Conservation (phyloP, 1,284 basidiomycete species). For the Papiliotrema nemorosa region DNA sequence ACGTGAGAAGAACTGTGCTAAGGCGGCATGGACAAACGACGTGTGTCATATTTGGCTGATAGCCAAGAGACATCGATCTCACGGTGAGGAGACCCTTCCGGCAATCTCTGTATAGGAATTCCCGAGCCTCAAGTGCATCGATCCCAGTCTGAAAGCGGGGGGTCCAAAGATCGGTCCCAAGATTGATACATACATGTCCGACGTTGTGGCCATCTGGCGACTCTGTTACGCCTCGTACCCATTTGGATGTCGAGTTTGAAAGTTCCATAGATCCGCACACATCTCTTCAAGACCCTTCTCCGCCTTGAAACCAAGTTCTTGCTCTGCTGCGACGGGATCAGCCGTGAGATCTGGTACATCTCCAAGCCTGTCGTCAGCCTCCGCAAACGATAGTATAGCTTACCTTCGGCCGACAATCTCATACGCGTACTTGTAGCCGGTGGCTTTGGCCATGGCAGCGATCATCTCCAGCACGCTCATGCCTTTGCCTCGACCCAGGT, state of each 20-base stretch:
- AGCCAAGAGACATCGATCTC: too few species aligned
- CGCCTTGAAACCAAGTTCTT: conserved; percentile 92
- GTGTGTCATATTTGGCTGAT: too few species aligned
- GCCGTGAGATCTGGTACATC: conserved; percentile 98
- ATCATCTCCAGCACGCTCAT: conserved; percentile 92
- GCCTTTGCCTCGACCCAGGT: conserved; percentile 89
- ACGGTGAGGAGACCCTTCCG: too few species aligned
- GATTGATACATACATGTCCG: too few species aligned
- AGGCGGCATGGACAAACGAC: too few species aligned
- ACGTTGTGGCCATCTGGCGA: too few species aligned
- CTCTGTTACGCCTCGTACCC: conserved; percentile 61
- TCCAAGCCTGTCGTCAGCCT: conserved; percentile 60
- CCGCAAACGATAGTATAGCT: conserved; percentile 33
- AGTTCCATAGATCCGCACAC: conserved; percentile 91
- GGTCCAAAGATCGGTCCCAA: too few species aligned
- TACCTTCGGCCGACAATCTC: conserved; percentile 85
- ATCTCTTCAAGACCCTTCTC: conserved; percentile 75
- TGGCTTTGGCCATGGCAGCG: conserved; percentile 90
- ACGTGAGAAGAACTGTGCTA: too few species aligned
- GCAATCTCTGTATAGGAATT: too few species aligned
- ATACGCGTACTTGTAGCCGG: conserved; percentile 82
- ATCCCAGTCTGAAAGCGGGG: too few species aligned
- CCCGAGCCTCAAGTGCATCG: too few species aligned
- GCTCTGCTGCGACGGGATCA: conserved; percentile 84
- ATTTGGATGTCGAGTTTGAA: conserved; percentile 77